Evolutionary conservation across 257 asterid species (phyloP), one percentile per base, ranked within the genome.

Genomic region (Eustoma russellianum): DNA sequence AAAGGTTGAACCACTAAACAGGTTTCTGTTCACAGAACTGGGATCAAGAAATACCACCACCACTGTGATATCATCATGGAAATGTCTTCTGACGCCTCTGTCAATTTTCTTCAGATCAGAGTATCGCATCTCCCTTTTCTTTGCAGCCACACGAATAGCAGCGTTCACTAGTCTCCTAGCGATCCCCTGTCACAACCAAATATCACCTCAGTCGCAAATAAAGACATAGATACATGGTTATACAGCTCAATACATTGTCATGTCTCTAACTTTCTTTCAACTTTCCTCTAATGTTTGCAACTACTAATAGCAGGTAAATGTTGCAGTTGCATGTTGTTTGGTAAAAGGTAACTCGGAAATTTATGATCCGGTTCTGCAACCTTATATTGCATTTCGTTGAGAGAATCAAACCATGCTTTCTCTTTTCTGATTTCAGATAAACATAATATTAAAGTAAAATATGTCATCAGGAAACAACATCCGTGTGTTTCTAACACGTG

Each of bases 41-140:
- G 61, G 74, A 61, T 88, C 91, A 30, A 88, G 56, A 59, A 75
- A 88, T 59, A 88, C 82, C 6, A 88, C 93, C 48, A 80, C 84
- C 2, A 79, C 98, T 1, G 95, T 77, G 56, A 92, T 85, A 66
- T 92, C 98, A 15, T 92, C 98, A 13, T 92, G 98, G 71, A 92
- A 92, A 83, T 88, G 95, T 69, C 98, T 79, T 75, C 97, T 80
- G 46, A 92, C 86, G 0, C 98, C 98, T 49, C 86, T 54, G 13
- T 82, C 97, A 0, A 91, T 91, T 57, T 91, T 87, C 83, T 91
- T 87, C 50, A 92, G 65, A 70, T 92, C 97, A 1, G 97, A 62
- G 60, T 88, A 88, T 13, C 97, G 66, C 95, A 92, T 92, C 61
- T 92, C 98, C 46, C 98, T 76, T 71, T 85, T 88, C 88, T 88